A percentile compares a stretch with the other conserved stretches of the same genome.
Conservation (phyloP, 2,329 filamentous ascomycete species). For the Ophiostoma sp. region DNA sequence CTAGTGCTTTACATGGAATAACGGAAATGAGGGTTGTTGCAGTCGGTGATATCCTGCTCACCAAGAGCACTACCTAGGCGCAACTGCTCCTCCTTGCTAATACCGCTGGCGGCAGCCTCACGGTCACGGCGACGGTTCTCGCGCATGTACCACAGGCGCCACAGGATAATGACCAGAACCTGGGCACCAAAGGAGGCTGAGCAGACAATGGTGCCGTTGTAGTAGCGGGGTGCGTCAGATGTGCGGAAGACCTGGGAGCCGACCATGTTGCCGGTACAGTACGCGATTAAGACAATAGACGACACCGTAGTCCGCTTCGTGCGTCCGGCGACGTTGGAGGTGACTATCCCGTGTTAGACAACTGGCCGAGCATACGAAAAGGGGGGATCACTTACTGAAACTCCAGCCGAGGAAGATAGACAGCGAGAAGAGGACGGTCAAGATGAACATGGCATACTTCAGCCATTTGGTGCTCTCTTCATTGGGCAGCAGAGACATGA, state of each 20-base stretch:
- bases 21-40: background rate
- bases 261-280: background rate
- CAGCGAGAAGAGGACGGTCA: background rate
- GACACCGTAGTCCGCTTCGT: background rate
- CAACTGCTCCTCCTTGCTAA: constrained; percentile 7
- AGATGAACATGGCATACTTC: background rate
- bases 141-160: background rate
- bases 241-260: constrained; percentile 5
- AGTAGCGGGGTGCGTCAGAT: background rate
- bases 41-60: background rate
- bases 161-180: background rate
- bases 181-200: background rate
- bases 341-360: background rate
- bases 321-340: background rate
- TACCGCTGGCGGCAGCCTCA: background rate
- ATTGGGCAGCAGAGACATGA: background rate
- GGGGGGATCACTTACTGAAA: background rate
- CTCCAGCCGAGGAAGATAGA: constrained; percentile 1
- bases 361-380: background rate
- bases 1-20: background rate
- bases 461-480: background rate
- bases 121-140: background rate
- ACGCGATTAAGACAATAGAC: background rate
- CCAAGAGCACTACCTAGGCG: background rate
- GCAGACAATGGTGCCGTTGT: constrained; percentile 2